Base-by-base conservation (phyloP, 352 stramenopile genomes). In the Globisporangium rhizosaccharum region DNA sequence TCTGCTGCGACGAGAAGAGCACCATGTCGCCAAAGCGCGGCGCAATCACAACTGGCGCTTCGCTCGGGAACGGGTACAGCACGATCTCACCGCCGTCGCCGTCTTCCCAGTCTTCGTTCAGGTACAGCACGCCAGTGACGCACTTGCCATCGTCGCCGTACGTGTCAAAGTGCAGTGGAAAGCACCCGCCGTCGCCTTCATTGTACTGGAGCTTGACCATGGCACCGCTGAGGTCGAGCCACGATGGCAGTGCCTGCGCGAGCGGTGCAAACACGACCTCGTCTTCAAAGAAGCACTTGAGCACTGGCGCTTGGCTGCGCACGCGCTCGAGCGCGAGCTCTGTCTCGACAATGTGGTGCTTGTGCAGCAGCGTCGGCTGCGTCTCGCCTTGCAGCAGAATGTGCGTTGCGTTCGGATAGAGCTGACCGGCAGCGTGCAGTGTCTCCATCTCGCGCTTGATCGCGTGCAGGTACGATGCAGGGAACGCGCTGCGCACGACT, bases 201-300 rank as follows among this genome's bases (percentile, higher is more conserved):
- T 90, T 96, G 54, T 82, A 75, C 63, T 96, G 87, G 12, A 94
- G 61, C 64, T 96, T 94, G 55, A 91, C 53, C 77, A 90, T 87
- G 52, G 82, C 71, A 12, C 65, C 71, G 15, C 57, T 55, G 18
- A 90, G 57, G 12, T 56, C 62, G 15, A 91, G 54, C 75, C 81
- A 85, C 11, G 57, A 2, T 2, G 73, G 78, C 53, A 82, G 54
- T 17, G 55, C 49, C 36, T 51, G 57, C 33, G 67, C 52, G 23
- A 90, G 54, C 9, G 74, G 61, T 15, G 61, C 62, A 28, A 86
- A 79, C n/a, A 90, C 65, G 47, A 76, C 62, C 59, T 84, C 62
- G 53, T 78, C 54, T 45, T 92, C 85, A 50, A 86, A 87, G 48
- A 82, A 85, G 64, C 72, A 69, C 51, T 73, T 57, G 25, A 88